These are phyloP conservation scores for Ochromonas danica DNA, from an alignment of 108 stramenopile genomes.

Conservation along the genomic window DNA sequence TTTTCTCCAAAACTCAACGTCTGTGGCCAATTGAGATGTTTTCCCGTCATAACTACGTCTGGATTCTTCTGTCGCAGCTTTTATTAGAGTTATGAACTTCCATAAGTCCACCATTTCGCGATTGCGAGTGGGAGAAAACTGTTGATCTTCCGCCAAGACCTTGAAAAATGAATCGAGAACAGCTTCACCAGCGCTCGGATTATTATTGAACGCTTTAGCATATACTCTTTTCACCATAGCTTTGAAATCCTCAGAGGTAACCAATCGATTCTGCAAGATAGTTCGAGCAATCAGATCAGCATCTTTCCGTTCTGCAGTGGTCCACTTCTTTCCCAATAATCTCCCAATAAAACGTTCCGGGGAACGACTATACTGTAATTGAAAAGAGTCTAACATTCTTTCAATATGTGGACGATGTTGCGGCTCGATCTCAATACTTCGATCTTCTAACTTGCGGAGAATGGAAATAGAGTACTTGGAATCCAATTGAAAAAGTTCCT, in stretches of 20 bases:
- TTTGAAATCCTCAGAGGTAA: neutral
- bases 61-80: neutral
- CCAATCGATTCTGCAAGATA: neutral
- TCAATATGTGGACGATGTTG: neutral
- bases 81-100: neutral
- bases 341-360: neutral
- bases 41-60: neutral
- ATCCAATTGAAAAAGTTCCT: neutral
- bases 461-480: neutral
- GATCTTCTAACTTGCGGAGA: neutral
- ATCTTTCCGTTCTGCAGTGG: neutral
- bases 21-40: neutral
- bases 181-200: neutral
- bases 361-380: neutral
- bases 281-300: neutral
- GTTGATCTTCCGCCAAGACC: neutral
- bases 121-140: neutral
- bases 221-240: neutral
- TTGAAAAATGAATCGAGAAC: neutral
- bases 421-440: neutral
- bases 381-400: neutral
- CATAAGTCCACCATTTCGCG: neutral
- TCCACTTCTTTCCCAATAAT: neutral
- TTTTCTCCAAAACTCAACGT: slow-evolving; percentile 6
- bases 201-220: neutral